Base-by-base conservation (phyloP, 768 basidiomycete species). In the Plicaturopsis crispa region DNA sequence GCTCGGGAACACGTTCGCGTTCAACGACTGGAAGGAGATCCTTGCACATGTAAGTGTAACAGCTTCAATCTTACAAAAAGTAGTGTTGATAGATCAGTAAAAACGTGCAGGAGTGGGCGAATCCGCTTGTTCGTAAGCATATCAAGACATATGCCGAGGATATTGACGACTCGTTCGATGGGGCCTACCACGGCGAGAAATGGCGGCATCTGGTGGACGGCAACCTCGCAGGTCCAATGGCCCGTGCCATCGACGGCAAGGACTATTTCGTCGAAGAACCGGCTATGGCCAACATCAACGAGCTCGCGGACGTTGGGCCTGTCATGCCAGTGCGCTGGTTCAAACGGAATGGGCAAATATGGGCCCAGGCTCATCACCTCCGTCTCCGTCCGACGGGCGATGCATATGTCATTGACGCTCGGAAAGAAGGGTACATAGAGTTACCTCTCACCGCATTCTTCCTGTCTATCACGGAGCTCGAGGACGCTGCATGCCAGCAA, bases 221-320 rank as follows among this genome's bases (percentile, higher is more conserved):
- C 1, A 24, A 31, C 6, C 35, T 43, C 4, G 16, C 39, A 0
- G 43, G 30, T 2, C 45, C 45, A 16, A 46, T 48, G 48, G 42
- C 33, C 7, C 44, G 48, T 4, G 16, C 22, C 8, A 5, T 24
- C 17, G 19, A 30, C 4, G 45, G 39, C 1, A 33, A 42, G 13
- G 48, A 51, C 33, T 49, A 31, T 26, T 51, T 39, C 35, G 42
- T 48, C 2, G 30, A 48, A 16, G 49, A 48, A 31, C 39, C 43
- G 1, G 41, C 40, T 2, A 13, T 48, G 10, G 48, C 42, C 1
- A 36, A 43, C 14, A 26, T 39, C 7, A 28, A 28, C 14, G 26
- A 14, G 10, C 8, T 8, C 14, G 14, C 26, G 8, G 10, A 28
- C 14, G 26, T 28, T 14, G 26, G 10, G 14, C 26, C 26, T 28